Conservation (phyloP, 768 basidiomycete genomes). For the Lentinula raphanica region DNA sequence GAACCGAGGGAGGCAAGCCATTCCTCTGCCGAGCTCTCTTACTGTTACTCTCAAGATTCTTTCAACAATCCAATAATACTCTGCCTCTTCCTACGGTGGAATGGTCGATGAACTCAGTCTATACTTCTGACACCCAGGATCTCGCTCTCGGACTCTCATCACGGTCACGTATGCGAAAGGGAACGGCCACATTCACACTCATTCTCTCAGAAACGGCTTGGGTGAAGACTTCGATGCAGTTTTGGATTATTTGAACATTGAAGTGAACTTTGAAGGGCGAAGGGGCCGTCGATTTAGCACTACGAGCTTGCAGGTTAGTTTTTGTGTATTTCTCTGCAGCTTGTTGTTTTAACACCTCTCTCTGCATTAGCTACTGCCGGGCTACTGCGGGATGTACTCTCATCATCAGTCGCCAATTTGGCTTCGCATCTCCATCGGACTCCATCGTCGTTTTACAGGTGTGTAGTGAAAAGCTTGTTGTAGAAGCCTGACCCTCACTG, state of each 20-base stretch:
- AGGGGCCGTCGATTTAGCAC: slow-evolving; percentile 69
- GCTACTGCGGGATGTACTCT: slow-evolving; percentile 97
- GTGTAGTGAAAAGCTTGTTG: slow-evolving; percentile 25
- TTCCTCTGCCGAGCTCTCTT: too few relatives aligned
- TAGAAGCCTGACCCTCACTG: neutral
- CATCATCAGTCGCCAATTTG: slow-evolving; percentile 94
- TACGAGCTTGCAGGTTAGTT: slow-evolving; percentile 91
- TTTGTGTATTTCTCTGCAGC: slow-evolving; percentile 6
- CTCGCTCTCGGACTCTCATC: slow-evolving; percentile 59
- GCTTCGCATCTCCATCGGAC: slow-evolving; percentile 99
- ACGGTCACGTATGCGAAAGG: slow-evolving; percentile 38
- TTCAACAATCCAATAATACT: slow-evolving; percentile 83
- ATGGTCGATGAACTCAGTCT: slow-evolving; percentile 67
- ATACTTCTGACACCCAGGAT: slow-evolving; percentile 63
- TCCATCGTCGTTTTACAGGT: slow-evolving; percentile 99
- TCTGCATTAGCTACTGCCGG: slow-evolving; percentile 58
- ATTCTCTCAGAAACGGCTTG: slow-evolving; percentile 29
- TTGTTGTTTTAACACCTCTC: neutral
- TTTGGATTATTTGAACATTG: slow-evolving; percentile 83
- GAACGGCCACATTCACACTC: slow-evolving; percentile 26
- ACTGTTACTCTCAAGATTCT: slow-evolving; percentile 41
- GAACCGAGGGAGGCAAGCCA: too few relatives aligned
- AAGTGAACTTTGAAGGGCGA: too few relatives aligned
- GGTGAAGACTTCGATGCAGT: slow-evolving; percentile 90
- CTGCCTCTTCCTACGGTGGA: slow-evolving; percentile 73